Base-by-base conservation (phyloP, 2,329 filamentous ascomycete genomes). In the Lomentospora prolificans region DNA sequence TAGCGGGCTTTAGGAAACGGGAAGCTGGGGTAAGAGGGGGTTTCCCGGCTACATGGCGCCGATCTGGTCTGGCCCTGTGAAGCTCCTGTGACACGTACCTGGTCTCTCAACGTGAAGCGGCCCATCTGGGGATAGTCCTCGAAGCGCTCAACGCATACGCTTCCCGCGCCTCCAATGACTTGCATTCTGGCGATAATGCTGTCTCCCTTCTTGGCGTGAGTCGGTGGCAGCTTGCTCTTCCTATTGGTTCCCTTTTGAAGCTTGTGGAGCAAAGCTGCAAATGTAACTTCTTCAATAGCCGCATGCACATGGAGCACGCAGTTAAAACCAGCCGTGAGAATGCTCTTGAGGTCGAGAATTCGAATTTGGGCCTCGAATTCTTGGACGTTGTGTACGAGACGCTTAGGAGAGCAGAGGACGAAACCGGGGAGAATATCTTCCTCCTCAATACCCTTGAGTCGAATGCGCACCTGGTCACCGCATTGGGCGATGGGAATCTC, bases 261-360 rank as follows among this genome's bases (percentile, higher is more conserved):
- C 73, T 92, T 96, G 75, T 99, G 94, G 62, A 99, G 75, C 54
- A 99, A 79, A 3, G 86, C 81, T 1, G 84, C 81, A 66, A 99
- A 95, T 0, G 92, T 96, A 57, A 99, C 90, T 72, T 99, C 94
- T 76, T 99, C 94, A 59, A 96, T 95, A 22, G 94, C 94, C 3
- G 92, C 90, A 73, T 99, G 94, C 22, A 99, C 89, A 74, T 99
- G 94, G 62, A 99, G 77, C 41, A 99, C 95, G 67, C 94, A 99
- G 76, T 96, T 96, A 77, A 96, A 99, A 54, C 94, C 94, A 19
- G 92, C 90, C 7, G 87, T 89, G 39, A 99, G 79, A 66, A 99
- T 99, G 64, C 78, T 90, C 82, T 95, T 96, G 61, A 99, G 78
- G 61, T 99, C 94, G 53, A 99, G 77, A 61, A 99, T 90, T 58